Percentiles rank a stretch among this genome's conserved stretches.
phyloP scores from a whole-genome alignment of 805 yeast species.

The Scheffersomyces lignosus region DNA sequence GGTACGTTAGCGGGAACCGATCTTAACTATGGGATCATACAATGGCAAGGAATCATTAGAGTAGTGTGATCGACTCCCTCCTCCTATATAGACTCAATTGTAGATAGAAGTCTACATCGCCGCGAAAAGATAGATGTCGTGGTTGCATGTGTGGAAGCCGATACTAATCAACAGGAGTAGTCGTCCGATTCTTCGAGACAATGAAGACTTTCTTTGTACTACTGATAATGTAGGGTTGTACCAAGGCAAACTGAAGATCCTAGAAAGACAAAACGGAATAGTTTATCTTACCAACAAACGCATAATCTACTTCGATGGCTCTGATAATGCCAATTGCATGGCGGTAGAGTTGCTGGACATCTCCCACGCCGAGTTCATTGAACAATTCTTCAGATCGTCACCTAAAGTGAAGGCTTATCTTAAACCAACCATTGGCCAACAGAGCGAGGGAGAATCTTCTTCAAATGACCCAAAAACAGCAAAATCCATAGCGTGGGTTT shows the following conservation, averaged over 20 bases:
- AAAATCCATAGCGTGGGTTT: slow-evolving; percentile 57
- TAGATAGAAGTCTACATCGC: too few relatives aligned
- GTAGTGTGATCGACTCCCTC: too few relatives aligned
- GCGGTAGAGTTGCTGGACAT: slow-evolving; percentile 47
- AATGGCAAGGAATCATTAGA: too few relatives aligned
- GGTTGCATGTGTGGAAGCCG: slow-evolving; percentile 32
- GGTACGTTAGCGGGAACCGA: too few relatives aligned
- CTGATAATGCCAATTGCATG: slow-evolving; percentile 44
- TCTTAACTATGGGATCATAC: too few relatives aligned
- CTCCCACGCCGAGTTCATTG: slow-evolving; percentile 35
- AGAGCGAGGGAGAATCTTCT: not conserved
- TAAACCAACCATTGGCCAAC: slow-evolving; percentile 4
- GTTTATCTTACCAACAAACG: slow-evolving; percentile 74
- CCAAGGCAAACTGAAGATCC: slow-evolving; percentile 68
- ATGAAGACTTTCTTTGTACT: slow-evolving; percentile 34
- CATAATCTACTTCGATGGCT: slow-evolving; percentile 68
- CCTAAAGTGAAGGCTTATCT: slow-evolving; percentile 61
- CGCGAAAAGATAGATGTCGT: too few relatives aligned
- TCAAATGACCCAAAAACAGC: not conserved
- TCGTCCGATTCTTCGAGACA: slow-evolving; percentile 36
- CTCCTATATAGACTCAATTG: too few relatives aligned
- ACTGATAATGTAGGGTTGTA: slow-evolving; percentile 65
- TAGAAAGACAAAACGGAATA: slow-evolving; percentile 70
- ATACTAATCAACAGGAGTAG: slow-evolving; percentile 38
- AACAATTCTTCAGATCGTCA: slow-evolving; percentile 70